Evolutionary conservation across 2,329 filamentous ascomycete species (phyloP).

Genomic region (Fusarium gaditjirri): DNA sequence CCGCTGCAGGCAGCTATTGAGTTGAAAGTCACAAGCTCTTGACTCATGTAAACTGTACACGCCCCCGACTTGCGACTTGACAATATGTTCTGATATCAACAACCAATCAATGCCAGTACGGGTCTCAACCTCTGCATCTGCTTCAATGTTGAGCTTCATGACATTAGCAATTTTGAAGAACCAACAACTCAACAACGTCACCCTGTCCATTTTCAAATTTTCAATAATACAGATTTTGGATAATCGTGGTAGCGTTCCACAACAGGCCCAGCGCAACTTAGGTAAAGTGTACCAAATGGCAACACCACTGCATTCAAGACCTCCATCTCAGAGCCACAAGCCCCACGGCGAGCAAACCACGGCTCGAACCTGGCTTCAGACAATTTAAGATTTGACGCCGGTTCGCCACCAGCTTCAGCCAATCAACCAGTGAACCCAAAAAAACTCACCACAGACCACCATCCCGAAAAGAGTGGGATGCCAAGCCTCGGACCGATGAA

Average conservation of each 20-base stretch:
- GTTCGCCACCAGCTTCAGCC: conserved; percentile 31
- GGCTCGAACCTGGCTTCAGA: conserved; percentile 10
- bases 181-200: conserved; percentile 9
- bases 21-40: conserved; percentile 3
- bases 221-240: conserved; percentile 1
- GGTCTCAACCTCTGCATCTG: not conserved
- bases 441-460: conserved; percentile 7
- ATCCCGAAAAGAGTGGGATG: conserved; percentile 11
- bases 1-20: not conserved
- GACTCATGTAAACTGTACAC: conserved; percentile 23
- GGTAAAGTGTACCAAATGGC: conserved; percentile 21
- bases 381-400: conserved; percentile 40
- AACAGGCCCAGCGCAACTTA: conserved; percentile 10
- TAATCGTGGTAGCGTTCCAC: conserved; percentile 14
- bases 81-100: not conserved
- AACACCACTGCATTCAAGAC: conserved; percentile 20
- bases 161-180: not conserved
- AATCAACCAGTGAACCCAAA: conserved; percentile 26
- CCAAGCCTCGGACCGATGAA: conserved; percentile 39
- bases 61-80: not conserved
- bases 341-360: conserved; percentile 24
- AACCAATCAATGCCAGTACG: not conserved
- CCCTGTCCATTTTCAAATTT: conserved; percentile 18
- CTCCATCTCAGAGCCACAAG: conserved; percentile 21
- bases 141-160: not conserved